These are phyloP conservation scores for Solanum chilense DNA, from an alignment of 257 asterid species.

Conservation along the genomic window DNA sequence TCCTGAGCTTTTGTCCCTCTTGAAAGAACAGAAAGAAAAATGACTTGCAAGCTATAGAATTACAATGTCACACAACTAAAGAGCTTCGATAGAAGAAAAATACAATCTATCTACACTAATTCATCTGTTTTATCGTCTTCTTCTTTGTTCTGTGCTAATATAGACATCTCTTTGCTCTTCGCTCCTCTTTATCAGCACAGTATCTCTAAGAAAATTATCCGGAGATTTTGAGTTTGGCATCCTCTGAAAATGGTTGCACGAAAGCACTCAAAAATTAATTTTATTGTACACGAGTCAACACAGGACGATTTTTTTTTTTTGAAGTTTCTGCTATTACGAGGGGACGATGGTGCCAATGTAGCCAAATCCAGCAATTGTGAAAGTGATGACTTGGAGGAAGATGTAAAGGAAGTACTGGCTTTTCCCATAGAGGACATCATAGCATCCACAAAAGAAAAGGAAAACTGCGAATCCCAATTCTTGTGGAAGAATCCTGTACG, in stretches of 20 bases:
- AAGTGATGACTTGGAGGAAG: conserved; percentile 44
- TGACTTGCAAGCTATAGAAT: neutral
- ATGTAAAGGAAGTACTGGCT: conserved; percentile 46
- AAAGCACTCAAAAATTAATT: neutral
- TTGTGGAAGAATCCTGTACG: conserved; percentile 32
- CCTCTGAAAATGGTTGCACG: neutral
- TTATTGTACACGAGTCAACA: neutral
- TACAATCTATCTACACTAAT: neutral
- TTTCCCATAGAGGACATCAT: conserved; percentile 48
- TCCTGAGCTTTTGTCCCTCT: neutral
- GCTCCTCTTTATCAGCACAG: neutral
- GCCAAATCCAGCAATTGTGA: conserved; percentile 52
- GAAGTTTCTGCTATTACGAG: neutral
- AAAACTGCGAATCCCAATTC: conserved; percentile 49
- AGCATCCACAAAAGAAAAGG: conserved; percentile 47
- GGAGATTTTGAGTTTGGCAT: neutral
- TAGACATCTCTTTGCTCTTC: neutral
- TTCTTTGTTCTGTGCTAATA: neutral
- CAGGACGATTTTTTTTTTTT: neutral
- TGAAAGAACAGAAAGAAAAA: neutral
- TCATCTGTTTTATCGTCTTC: neutral
- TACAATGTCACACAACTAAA: neutral
- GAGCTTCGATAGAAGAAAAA: neutral
- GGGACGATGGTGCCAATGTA: conserved; percentile 43
- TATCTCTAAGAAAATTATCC: neutral